Evolutionary conservation across 2,329 filamentous ascomycete species (phyloP).

Genomic region (Sporothrix luriei): DNA sequence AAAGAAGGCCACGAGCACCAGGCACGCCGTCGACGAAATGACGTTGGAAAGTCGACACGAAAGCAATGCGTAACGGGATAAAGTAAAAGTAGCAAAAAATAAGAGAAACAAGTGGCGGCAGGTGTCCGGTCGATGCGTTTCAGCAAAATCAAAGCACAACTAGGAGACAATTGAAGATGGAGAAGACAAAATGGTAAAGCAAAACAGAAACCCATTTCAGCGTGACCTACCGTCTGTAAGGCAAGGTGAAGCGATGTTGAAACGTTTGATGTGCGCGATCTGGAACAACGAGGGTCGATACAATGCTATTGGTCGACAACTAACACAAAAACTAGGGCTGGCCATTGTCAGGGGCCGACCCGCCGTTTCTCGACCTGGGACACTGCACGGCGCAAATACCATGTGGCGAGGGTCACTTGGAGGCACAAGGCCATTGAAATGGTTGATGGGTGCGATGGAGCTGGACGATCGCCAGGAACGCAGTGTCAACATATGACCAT

Average conservation of each 20-base stretch:
- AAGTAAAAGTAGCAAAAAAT: not conserved
- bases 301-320: not conserved
- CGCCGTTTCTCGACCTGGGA: not conserved
- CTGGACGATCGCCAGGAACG: conserved; percentile 3
- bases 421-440: not conserved
- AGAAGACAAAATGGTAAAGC: not conserved
- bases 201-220: not conserved
- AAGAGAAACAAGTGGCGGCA: not conserved
- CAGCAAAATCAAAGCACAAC: not conserved
- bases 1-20: conserved; percentile 17
- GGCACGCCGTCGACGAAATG: conserved; percentile 1
- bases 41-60: conserved; percentile 18
- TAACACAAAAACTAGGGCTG: not conserved
- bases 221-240: not conserved
- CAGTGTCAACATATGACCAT: not conserved
- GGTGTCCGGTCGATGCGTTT: not conserved
- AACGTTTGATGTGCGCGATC: conserved; percentile 32
- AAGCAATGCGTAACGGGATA: not conserved
- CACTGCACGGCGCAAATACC: conserved; percentile 19
- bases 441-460: not conserved
- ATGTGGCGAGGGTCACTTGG: not conserved
- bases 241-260: conserved; percentile 31
- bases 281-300: conserved; percentile 22
- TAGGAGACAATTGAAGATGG: not conserved
- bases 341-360: not conserved